These are phyloP conservation scores for Fusarium tricinctum DNA, from an alignment of 2,329 filamentous ascomycete species.

Conservation along the genomic window DNA sequence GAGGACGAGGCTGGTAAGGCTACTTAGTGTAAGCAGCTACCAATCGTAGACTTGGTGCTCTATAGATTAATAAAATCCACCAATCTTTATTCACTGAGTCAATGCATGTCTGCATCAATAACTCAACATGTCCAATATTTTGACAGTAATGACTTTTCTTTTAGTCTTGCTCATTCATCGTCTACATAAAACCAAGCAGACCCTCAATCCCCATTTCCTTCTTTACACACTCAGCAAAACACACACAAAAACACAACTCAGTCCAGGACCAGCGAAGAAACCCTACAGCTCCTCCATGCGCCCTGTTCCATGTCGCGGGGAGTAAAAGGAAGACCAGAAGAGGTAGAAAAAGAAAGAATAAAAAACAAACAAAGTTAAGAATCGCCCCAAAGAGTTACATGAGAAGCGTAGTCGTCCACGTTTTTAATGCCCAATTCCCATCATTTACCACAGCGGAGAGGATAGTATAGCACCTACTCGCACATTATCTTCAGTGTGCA, in stretches of 20 bases:
- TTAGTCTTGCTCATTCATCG: constrained; percentile 51
- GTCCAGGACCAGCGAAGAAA: constrained; percentile 30
- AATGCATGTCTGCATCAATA: not conserved
- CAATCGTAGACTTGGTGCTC: not conserved
- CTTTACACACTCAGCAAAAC: constrained; percentile 26
- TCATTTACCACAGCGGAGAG: constrained; percentile 16
- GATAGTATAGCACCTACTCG: constrained; percentile 24
- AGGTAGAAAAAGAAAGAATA: constrained; percentile 37
- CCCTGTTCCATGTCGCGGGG: constrained; percentile 17
- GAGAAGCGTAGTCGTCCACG: constrained; percentile 44
- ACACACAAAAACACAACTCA: constrained; percentile 24
- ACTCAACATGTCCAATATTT: constrained; percentile 6
- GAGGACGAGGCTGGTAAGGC: constrained; percentile 49
- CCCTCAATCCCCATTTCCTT: constrained; percentile 19
- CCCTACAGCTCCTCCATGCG: constrained; percentile 27
- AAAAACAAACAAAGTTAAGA: constrained; percentile 36
- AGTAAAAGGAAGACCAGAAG: constrained; percentile 25
- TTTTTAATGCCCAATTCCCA: constrained; percentile 36
- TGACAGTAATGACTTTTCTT: constrained; percentile 50
- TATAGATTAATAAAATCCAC: not conserved
- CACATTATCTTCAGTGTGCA: constrained; percentile 11
- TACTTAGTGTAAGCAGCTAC: not conserved
- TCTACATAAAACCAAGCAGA: constrained; percentile 50
- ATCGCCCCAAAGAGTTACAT: constrained; percentile 46
- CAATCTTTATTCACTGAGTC: constrained; percentile 1